Conservation (phyloP, 331 rosid species). For the Malus hybrid region DNA sequence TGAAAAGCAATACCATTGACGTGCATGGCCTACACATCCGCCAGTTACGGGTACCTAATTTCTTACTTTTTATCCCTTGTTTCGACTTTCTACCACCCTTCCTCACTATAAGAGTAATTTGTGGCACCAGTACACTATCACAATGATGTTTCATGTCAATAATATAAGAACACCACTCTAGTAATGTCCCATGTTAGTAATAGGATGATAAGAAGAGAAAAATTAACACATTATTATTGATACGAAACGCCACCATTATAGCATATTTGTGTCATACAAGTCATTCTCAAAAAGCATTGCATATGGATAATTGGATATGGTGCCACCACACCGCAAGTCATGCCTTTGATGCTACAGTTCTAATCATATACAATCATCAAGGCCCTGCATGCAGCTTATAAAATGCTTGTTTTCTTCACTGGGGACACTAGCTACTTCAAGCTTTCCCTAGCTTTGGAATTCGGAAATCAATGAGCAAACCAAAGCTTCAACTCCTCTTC, state of each 20-base stretch:
- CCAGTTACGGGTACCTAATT: slow-evolving; percentile 14
- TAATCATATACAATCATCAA: not conserved
- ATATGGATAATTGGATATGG: not conserved
- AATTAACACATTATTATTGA: not conserved
- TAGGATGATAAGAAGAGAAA: not conserved
- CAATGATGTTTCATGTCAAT: not conserved
- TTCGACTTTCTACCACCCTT: not conserved
- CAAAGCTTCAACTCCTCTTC: slow-evolving; percentile 13
- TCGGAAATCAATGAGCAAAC: slow-evolving; percentile 23
- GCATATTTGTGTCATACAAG: not conserved
- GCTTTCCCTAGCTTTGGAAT: not conserved
- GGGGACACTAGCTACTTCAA: not conserved
- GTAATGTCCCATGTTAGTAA: too few species aligned
- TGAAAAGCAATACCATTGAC: not conserved
- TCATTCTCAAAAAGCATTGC: not conserved
- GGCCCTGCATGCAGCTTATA: not conserved
- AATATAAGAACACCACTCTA: too few species aligned
- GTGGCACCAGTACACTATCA: not conserved
- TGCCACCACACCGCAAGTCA: slow-evolving; percentile 33
- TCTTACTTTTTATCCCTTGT: not conserved
- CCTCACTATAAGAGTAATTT: too few species aligned
- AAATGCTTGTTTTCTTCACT: not conserved
- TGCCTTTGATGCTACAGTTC: slow-evolving; percentile 20
- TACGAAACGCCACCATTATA: not conserved
- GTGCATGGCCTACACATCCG: slow-evolving; percentile 17